Base-by-base conservation (phyloP, 495 filamentous ascomycete genomes). In the Penicillium cataractarum region DNA sequence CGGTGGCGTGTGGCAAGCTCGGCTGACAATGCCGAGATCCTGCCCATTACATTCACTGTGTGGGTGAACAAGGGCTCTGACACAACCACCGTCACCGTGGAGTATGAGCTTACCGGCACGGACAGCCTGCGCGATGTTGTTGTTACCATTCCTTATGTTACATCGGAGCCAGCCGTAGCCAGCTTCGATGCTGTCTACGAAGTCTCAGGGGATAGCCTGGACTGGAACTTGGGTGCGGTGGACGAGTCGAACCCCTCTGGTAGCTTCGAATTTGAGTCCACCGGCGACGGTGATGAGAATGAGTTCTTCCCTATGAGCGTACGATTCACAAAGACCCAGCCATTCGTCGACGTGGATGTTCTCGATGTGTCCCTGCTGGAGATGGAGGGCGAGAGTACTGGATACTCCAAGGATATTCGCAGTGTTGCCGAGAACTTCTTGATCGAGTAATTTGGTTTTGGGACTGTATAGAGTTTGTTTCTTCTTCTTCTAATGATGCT, bases 271-370 rank as follows among this genome's bases (percentile, higher is more conserved):
- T 97, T 97, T 62, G 94, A 97, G 76, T 90, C 92, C 17, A 87
- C 90, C 51, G 55, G 55, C 15, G 92, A 91, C 31, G 86, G 87
- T 48, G 81, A 84, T 65, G 94, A 97, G 74, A 86, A 88, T 57
- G 92, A 96, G 62, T 97, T 97, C 78, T 98, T 98, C 87, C 94
- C 94, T 1, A 97, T 98, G 93, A 87, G 84, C 50, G 90, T 97
- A 32, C 86, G 86, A 29, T 98, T 98, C 80, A 87, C 89, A 35
- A 97, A 96, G 80, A 83, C 87, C 42, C 86, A 81, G 55, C 94
- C 94, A 24, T 93, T 94, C 72, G 86, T 97, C 33, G 91, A 95
- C 69, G 90, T 97, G 59, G 92, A 96, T 82, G 94, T 97, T 51
- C 82, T 81, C 4, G 84, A 86, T 42, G 87, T 93, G 21, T 82